Evolutionary conservation across 2,329 filamentous ascomycete species (phyloP).

Genomic region (Achaetomium macrosporum): DNA sequence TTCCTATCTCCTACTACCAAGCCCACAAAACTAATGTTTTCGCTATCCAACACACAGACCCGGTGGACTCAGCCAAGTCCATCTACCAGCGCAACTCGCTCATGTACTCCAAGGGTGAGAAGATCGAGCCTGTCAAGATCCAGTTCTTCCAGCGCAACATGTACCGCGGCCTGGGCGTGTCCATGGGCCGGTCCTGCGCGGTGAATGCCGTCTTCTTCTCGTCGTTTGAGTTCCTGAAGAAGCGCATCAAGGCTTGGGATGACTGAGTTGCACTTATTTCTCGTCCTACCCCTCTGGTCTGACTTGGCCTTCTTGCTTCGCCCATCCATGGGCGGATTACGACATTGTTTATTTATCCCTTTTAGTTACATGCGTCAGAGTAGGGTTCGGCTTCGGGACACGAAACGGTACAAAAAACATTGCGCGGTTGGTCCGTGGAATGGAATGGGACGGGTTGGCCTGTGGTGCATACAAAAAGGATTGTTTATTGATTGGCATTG

Average conservation of each 20-base stretch:
- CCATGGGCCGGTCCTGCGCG: constrained; percentile 73
- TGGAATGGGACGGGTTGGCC: neutral
- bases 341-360: too few relatives aligned
- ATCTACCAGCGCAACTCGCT: constrained; percentile 80
- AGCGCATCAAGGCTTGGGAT: constrained; percentile 52
- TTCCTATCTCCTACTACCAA: neutral
- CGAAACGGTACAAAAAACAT: too few relatives aligned
- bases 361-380: too few relatives aligned
- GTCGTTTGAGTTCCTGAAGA: constrained; percentile 78
- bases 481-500: neutral
- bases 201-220: constrained; percentile 90
- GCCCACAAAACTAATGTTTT: neutral
- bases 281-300: neutral
- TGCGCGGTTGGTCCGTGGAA: neutral
- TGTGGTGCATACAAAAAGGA: neutral
- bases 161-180: constrained; percentile 78
- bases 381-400: too few relatives aligned
- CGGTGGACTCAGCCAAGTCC: constrained; percentile 77
- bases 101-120: constrained; percentile 60
- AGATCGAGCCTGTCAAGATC: constrained; percentile 64
- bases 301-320: neutral
- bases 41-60: constrained; percentile 43
- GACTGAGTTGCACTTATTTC: constrained; percentile 27
- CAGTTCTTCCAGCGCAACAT: constrained; percentile 71
- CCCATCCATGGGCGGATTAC: too few relatives aligned